phyloP scores from a whole-genome alignment of 2,329 filamentous ascomycete genomes.

The Colletotrichum ledebouriae region DNA sequence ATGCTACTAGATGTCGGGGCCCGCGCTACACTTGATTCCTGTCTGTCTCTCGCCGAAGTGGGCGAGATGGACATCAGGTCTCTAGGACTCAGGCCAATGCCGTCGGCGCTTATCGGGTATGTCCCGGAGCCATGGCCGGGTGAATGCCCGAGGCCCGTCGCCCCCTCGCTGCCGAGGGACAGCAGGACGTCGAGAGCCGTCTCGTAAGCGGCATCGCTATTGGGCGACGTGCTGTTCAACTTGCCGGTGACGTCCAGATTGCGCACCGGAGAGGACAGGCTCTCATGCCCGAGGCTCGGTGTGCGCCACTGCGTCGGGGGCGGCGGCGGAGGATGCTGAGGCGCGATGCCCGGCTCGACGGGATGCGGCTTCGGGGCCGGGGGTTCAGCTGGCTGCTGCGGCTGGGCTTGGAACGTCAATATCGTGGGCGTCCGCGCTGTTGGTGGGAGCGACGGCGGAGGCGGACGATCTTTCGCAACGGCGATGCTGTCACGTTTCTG shows the following conservation, averaged over 20 bases:
- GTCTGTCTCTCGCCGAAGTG: not conserved
- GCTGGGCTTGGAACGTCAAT: slow-evolving; percentile 16
- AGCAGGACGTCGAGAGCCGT: slow-evolving; percentile 52
- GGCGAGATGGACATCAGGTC: slow-evolving; percentile 20
- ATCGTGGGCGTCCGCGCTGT: not conserved
- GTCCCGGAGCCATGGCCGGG: slow-evolving; percentile 5
- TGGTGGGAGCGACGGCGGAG: not conserved
- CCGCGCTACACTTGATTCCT: not conserved
- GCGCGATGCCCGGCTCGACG: slow-evolving; percentile 22
- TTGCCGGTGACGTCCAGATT: slow-evolving; percentile 14
- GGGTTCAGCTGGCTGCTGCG: not conserved
- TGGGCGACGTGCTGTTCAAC: slow-evolving; percentile 3
- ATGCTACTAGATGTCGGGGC: not conserved
- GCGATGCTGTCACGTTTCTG: not conserved
- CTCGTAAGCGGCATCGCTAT: slow-evolving; percentile 46
- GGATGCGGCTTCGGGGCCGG: slow-evolving; percentile 12
- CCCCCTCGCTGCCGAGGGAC: slow-evolving; percentile 49
- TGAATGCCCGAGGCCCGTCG: not conserved
- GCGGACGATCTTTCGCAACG: not conserved
- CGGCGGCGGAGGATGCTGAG: not conserved
- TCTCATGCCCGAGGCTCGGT: slow-evolving; percentile 23
- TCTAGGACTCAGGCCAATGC: slow-evolving; percentile 14
- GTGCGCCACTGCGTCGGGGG: slow-evolving; percentile 13
- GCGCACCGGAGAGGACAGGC: slow-evolving; percentile 12
- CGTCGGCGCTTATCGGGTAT: not conserved